Conservation (phyloP, 176 grass and related monocot genomes). For the Juncus inflexus region DNA sequence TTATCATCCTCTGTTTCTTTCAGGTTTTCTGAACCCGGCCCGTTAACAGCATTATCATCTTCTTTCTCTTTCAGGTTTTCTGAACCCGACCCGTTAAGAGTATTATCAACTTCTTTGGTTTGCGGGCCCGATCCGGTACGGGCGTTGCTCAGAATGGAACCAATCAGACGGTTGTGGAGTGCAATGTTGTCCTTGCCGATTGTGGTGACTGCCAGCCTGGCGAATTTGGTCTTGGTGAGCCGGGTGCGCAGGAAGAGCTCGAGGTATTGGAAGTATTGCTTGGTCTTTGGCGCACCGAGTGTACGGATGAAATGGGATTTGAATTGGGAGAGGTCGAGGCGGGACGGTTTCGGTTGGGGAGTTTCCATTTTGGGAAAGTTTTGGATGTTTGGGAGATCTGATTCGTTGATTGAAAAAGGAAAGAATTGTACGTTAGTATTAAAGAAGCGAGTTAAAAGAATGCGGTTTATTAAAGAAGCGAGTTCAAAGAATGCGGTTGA, state of each 20-base stretch:
- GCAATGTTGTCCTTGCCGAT: constrained; percentile 72
- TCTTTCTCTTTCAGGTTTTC: constrained; percentile 41
- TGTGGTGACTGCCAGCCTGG: constrained; percentile 40
- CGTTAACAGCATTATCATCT: constrained; percentile 20
- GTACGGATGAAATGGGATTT: constrained; percentile 59
- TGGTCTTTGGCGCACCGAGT: constrained; percentile 47
- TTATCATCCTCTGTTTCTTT: constrained; percentile 15
- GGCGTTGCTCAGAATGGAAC: constrained; percentile 65
- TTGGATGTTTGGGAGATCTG: constrained; percentile 16
- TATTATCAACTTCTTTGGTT: constrained; percentile 41
- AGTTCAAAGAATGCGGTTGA: no score
- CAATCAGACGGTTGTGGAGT: constrained; percentile 63
- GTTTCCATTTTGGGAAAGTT: constrained; percentile 9
- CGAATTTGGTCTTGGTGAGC: constrained; percentile 60
- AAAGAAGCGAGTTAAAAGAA: no score
- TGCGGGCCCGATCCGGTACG: constrained; percentile 46
- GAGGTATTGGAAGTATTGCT: constrained; percentile 59
- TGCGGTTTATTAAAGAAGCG: no score
- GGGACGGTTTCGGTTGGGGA: constrained; percentile 27
- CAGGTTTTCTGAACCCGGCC: constrained; percentile 32
- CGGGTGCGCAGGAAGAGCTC: constrained; percentile 58
- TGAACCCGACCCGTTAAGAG: constrained; percentile 39
- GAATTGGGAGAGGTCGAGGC: constrained; percentile 53
- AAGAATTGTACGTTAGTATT: background rate
- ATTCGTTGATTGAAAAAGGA: background rate